These are phyloP conservation scores for Termitomyces heimii DNA, from an alignment of 768 basidiomycete species.

Conservation along the genomic window DNA sequence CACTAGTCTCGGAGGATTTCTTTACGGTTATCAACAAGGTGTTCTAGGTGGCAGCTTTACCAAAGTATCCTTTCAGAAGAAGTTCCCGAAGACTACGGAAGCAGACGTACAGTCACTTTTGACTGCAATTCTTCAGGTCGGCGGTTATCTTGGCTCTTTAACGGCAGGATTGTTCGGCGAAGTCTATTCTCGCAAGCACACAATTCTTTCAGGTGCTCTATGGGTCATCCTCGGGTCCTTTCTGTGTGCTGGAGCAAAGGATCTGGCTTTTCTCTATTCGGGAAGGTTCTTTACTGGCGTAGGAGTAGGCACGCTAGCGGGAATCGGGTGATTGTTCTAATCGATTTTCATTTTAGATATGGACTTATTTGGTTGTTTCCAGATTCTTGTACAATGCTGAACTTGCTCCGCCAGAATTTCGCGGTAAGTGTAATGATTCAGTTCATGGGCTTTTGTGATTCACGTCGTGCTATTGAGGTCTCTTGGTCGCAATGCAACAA, in stretches of 20 bases:
- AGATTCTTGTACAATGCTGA: constrained; percentile 14
- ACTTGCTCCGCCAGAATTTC: constrained; percentile 13
- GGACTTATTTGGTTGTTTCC: not conserved
- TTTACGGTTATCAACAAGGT: constrained; percentile 14
- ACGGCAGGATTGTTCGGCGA: constrained; percentile 12
- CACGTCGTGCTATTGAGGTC: not conserved
- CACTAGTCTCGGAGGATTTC: constrained; percentile 12
- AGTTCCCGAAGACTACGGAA: constrained; percentile 10
- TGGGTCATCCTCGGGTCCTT: constrained; percentile 14
- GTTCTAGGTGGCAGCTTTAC: constrained; percentile 14
- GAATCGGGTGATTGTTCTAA: constrained; percentile 6
- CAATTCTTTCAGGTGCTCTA: constrained; percentile 12
- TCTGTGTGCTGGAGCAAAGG: constrained; percentile 11
- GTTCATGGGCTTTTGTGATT: not conserved
- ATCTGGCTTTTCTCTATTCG: constrained; percentile 12
- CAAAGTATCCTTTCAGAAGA: constrained; percentile 8
- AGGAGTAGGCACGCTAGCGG: constrained; percentile 12
- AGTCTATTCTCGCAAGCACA: constrained; percentile 13
- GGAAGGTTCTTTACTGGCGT: constrained; percentile 14
- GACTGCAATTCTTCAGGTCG: constrained; percentile 14
- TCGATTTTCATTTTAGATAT: not conserved
- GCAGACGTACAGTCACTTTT: constrained; percentile 12
- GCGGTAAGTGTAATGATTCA: not conserved
- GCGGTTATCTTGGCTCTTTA: constrained; percentile 12
- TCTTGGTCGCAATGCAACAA: constrained; percentile 14